These are phyloP conservation scores for Arctostaphylos glauca DNA, from an alignment of 148 eudicot species.

Conservation along the genomic window DNA sequence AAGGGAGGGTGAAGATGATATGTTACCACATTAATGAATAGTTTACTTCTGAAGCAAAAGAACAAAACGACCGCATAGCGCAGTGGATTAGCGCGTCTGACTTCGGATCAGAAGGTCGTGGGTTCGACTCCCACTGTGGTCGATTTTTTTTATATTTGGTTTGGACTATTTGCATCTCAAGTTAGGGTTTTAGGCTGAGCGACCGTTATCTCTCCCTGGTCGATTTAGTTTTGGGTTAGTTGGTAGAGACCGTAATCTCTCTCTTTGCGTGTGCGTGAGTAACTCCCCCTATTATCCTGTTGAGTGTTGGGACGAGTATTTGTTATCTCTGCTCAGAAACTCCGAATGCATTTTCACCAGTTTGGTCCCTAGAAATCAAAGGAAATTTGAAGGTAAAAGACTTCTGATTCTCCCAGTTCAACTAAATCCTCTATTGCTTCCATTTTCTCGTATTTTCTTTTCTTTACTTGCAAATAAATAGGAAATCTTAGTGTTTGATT, in stretches of 20 bases:
- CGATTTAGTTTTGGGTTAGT: too few relatives aligned
- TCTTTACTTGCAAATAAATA: too few relatives aligned
- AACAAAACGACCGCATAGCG: constrained; percentile 21
- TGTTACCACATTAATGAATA: too few relatives aligned
- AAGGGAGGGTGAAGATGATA: too few relatives aligned
- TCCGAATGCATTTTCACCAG: too few relatives aligned
- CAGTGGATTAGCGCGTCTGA: constrained; percentile 32
- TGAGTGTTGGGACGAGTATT: too few relatives aligned
- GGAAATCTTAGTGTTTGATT: too few relatives aligned
- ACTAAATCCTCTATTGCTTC: not conserved
- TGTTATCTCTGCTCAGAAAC: too few relatives aligned
- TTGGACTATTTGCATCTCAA: not conserved
- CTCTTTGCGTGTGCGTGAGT: too few relatives aligned
- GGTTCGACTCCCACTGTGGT: constrained; percentile 6
- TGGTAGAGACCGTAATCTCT: not conserved
- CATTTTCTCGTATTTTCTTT: not conserved
- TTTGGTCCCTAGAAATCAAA: too few relatives aligned
- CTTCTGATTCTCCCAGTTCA: not conserved
- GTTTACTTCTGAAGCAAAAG: too few relatives aligned
- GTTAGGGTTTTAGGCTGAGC: not conserved
- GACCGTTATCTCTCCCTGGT: not conserved
- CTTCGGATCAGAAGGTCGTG: constrained; percentile 29
- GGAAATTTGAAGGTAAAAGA: not conserved
- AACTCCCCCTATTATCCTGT: too few relatives aligned
- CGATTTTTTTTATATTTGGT: constrained; percentile 7